Conservation (phyloP, 371 early-diverging fungal species). For the Umbelopsis sp. region DNA sequence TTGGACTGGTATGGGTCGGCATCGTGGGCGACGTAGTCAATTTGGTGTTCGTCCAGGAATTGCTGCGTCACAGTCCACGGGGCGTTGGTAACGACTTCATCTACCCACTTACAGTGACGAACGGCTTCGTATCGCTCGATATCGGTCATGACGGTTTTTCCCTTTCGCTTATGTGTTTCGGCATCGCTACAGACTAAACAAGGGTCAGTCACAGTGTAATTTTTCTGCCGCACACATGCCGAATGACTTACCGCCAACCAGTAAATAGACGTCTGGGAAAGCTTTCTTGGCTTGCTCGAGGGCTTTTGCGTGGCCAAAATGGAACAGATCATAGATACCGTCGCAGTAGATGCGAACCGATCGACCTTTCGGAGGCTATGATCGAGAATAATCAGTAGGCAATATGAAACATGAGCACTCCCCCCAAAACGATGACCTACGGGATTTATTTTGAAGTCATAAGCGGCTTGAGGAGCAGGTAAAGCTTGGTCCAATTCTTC, state of each 20-base stretch:
- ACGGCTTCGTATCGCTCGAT: conserved; percentile 88
- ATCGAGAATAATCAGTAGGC: background rate
- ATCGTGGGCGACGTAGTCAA: conserved; percentile 99
- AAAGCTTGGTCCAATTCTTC: conserved; percentile 15
- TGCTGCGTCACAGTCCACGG: conserved; percentile 92
- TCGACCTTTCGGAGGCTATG: conserved; percentile 70
- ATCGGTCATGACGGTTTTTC: conserved; percentile 91
- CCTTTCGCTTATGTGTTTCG: conserved; percentile 86
- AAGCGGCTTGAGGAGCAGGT: conserved; percentile 18
- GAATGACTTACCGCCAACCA: conserved; percentile 80
- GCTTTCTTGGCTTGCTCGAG: conserved; percentile 94
- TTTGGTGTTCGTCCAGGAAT: conserved; percentile 86
- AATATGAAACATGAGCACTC: too few relatives aligned
- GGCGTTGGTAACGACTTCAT: conserved; percentile 87
- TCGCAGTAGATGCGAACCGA: conserved; percentile 90
- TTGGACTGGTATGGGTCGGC: conserved; percentile 88
- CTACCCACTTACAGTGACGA: conserved; percentile 96
- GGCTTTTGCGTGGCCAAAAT: conserved; percentile 93
- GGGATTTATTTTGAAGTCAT: conserved; percentile 26
- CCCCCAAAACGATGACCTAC: conserved; percentile 9
- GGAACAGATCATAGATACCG: conserved; percentile 94
- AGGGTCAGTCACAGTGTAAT: too few relatives aligned
- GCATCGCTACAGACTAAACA: conserved; percentile 79
- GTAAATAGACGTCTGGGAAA: conserved; percentile 83
- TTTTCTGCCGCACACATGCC: background rate